These are phyloP conservation scores for Colletotrichum chrysophilum DNA, from an alignment of 2,329 filamentous ascomycete genomes.

Conservation along the genomic window DNA sequence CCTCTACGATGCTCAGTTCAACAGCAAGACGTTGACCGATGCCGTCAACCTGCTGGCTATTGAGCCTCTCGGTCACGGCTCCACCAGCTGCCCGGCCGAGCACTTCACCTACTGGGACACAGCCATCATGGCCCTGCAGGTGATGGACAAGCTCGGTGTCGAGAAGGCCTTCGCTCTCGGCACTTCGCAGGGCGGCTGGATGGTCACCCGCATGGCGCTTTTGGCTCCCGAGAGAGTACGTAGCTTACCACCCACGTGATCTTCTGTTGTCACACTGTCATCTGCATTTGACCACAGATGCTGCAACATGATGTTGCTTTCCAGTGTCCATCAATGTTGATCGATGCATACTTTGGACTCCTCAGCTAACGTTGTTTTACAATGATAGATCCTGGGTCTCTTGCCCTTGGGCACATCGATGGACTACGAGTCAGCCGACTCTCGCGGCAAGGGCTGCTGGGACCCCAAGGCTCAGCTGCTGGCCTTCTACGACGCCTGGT, in stretches of 20 bases:
- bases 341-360: background rate
- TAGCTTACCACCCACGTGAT: background rate
- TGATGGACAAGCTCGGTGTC: slow-evolving; percentile 55
- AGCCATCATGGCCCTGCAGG: slow-evolving; percentile 59
- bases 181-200: slow-evolving; percentile 59
- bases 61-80: slow-evolving; percentile 58
- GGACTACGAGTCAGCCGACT: slow-evolving; percentile 55
- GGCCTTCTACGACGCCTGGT: slow-evolving; percentile 49
- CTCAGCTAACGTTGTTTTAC: background rate
- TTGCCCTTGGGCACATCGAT: slow-evolving; percentile 56
- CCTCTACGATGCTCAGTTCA: slow-evolving; percentile 50
- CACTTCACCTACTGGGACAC: slow-evolving; percentile 63
- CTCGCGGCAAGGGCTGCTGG: slow-evolving; percentile 54
- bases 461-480: slow-evolving; percentile 46
- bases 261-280: background rate
- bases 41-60: slow-evolving; percentile 55
- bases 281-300: background rate
- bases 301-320: background rate
- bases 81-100: slow-evolving; percentile 45
- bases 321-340: background rate
- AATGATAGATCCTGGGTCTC: slow-evolving; percentile 48
- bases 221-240: slow-evolving; percentile 52
- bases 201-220: slow-evolving; percentile 55
- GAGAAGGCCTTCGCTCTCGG: slow-evolving; percentile 54
- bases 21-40: slow-evolving; percentile 40